phyloP scores from a whole-genome alignment of 257 asterid genomes.

The Nicotiana tabacum region DNA sequence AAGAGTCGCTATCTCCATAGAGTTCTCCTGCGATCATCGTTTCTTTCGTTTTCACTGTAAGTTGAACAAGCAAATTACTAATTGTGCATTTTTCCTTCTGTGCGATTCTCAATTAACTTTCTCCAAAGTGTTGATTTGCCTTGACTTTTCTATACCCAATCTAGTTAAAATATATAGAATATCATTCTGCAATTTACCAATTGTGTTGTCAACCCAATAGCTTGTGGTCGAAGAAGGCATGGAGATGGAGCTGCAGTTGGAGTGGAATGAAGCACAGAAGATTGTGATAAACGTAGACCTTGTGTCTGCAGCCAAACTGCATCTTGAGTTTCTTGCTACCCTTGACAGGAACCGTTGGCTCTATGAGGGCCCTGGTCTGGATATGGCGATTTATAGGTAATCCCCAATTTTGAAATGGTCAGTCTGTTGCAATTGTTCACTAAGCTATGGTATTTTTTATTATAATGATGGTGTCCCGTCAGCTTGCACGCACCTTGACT shows the following conservation, averaged over 20 bases:
- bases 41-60: background rate
- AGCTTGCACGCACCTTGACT: too few relatives aligned
- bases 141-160: too few relatives aligned
- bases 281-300: slow-evolving; percentile 61
- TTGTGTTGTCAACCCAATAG: background rate
- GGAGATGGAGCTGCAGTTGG: slow-evolving; percentile 71
- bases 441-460: background rate
- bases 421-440: too few relatives aligned
- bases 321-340: slow-evolving; percentile 71
- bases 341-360: slow-evolving; percentile 90
- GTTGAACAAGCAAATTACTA: background rate
- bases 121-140: too few relatives aligned
- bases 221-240: slow-evolving; percentile 14
- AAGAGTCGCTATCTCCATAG: background rate
- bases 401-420: background rate
- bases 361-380: slow-evolving; percentile 54
- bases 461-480: too few relatives aligned
- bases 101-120: background rate
- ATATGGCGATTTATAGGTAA: slow-evolving; percentile 70
- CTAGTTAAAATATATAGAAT: too few relatives aligned
- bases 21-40: slow-evolving; percentile 6
- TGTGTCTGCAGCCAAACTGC: slow-evolving; percentile 66
- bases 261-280: slow-evolving; percentile 85
- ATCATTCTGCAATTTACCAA: background rate
- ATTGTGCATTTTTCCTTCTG: background rate